Base-by-base conservation (phyloP, 1,139 yeast species). In the Barnettozyma hawaiiensis region DNA sequence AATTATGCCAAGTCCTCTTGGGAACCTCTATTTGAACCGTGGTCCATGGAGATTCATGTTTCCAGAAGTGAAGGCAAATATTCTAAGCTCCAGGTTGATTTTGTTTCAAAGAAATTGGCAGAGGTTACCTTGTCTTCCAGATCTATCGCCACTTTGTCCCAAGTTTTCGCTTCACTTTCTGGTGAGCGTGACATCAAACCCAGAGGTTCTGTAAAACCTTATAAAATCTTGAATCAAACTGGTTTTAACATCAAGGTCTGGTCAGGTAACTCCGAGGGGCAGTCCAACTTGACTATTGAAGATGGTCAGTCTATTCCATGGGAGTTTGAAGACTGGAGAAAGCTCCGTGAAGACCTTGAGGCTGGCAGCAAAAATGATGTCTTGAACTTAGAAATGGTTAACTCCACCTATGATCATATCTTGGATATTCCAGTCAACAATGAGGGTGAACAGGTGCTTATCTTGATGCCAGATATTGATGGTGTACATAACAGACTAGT, bases 241-340 rank as follows among this genome's bases (percentile, higher is more conserved):
- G 98, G 97, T 0, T 75, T 73, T 51, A 81, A 81, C 43, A 48
- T 92, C 24, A 78, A 80, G 43, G 76, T 92, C 1, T 90, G 97
- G 97, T 71, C 77, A 16, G 83, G 83, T 44, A 57, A 64, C 6
- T 52, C 57, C 3, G 59, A 59, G 7, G 52, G 55, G 38, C 50
- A 55, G 35, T 57, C 53, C n/a, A 58, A 54, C 21, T 45, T 62
- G 31, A 67, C 71, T 0, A 61, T 89, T 20, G 66, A 67, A 37
- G 72, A 80, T 35, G 74, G 76, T 4, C 75, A 73, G 6, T 65
- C 65, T 7, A 63, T 77, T 10, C 84, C 90, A 1, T 94, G 97
- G 97, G 81, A 92, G 35, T 94, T 94, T 67, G 95, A 90, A 57
- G 96, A 92, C 57, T 92, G 97, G 97, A 73, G 85, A 49, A 74